phyloP scores from a whole-genome alignment of 2,329 filamentous ascomycete genomes.

The Alternaria longipes region DNA sequence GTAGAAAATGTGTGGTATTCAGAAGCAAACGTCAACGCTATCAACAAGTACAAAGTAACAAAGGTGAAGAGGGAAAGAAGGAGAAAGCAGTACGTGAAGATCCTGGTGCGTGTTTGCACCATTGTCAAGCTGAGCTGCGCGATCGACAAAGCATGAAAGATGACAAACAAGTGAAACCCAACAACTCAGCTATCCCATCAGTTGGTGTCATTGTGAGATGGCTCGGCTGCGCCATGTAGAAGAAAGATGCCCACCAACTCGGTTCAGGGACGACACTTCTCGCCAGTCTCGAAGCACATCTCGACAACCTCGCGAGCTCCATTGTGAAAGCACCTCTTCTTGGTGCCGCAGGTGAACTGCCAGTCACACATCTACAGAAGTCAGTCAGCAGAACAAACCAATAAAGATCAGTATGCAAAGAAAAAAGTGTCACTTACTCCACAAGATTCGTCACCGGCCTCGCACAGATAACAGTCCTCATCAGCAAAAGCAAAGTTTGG shows the following conservation, averaged over 20 bases:
- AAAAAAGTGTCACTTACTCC: slow-evolving; percentile 6
- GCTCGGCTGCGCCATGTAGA: neutral
- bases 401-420: slow-evolving; percentile 2
- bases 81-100: neutral
- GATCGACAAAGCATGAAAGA: neutral
- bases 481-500: slow-evolving; percentile 6
- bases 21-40: neutral
- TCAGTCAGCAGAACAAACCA: slow-evolving; percentile 8
- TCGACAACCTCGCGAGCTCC: slow-evolving; percentile 11
- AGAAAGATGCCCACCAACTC: neutral
- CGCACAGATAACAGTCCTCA: slow-evolving; percentile 10
- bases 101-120: neutral
- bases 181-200: neutral
- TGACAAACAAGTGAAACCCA: neutral
- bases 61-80: neutral
- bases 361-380: slow-evolving; percentile 13
- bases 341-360: slow-evolving; percentile 20
- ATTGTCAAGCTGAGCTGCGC: neutral
- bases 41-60: neutral
- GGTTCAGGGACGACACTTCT: slow-evolving; percentile 8
- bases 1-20: neutral
- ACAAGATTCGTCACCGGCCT: slow-evolving; percentile 3
- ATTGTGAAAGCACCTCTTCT: slow-evolving; percentile 19
- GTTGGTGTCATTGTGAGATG: neutral
- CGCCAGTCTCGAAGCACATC: slow-evolving; percentile 18